Conservation (phyloP, 192 early-diverging fungal genomes). For the Diversispora epigaea region DNA sequence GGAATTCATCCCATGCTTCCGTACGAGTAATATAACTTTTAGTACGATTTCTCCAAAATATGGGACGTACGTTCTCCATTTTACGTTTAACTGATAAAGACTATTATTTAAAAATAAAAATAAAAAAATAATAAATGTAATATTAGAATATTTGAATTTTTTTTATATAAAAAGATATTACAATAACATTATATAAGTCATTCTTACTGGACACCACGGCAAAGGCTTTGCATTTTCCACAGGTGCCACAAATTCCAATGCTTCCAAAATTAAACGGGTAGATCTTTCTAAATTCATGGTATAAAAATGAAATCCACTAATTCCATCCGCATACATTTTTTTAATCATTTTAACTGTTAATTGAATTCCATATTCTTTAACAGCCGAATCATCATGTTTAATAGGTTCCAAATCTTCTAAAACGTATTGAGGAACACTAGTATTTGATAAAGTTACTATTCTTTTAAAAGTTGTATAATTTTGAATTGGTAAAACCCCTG, state of each 20-base stretch:
- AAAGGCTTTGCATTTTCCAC: conserved; percentile 65
- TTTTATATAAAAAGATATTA: not conserved
- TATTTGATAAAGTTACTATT: conserved; percentile 83
- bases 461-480: conserved; percentile 86
- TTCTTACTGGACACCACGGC: conserved; percentile 78
- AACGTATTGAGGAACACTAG: conserved; percentile 76
- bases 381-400: conserved; percentile 93
- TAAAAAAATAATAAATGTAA: not conserved
- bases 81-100: conserved; percentile 65
- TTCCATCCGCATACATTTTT: conserved; percentile 52
- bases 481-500: conserved; percentile 96
- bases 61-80: conserved; percentile 95
- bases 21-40: conserved; percentile 87
- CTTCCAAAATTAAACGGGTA: conserved; percentile 79
- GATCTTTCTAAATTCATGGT: conserved; percentile 90
- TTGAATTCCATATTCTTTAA: conserved; percentile 89
- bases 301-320: conserved; percentile 86
- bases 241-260: conserved; percentile 66
- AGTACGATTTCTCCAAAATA: conserved; percentile 97
- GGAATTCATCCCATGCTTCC: conserved; percentile 93
- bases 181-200: not conserved
- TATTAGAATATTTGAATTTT: not conserved
- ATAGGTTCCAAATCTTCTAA: conserved; percentile 79
- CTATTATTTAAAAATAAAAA: conserved; percentile 23
- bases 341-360: conserved; percentile 77